Conservation (phyloP, 768 basidiomycete genomes). For the Leccinellum rugosiceps region DNA sequence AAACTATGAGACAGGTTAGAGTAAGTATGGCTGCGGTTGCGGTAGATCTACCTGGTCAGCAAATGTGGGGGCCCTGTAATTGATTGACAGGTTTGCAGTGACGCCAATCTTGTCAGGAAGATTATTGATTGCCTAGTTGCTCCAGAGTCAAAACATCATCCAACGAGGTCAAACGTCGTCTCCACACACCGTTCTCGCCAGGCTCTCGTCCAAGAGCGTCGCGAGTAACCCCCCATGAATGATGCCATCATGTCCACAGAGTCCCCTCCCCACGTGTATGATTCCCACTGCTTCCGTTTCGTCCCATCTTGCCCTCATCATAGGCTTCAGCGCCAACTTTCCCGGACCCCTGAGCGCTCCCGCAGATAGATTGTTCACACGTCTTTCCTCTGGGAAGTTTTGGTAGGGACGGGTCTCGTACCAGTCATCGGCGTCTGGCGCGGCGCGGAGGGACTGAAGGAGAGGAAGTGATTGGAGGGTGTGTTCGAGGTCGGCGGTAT, state of each 20-base stretch:
- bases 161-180: background rate
- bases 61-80: slow-evolving; percentile 83
- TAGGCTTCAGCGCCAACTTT: slow-evolving; percentile 73
- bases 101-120: slow-evolving; percentile 90
- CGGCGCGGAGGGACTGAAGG: slow-evolving; percentile 49
- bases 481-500: slow-evolving; percentile 61
- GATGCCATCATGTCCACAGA: slow-evolving; percentile 95
- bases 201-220: slow-evolving; percentile 82
- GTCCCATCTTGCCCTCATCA: slow-evolving; percentile 72
- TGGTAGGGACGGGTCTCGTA: slow-evolving; percentile 77
- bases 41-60: slow-evolving; percentile 68
- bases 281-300: slow-evolving; percentile 70
- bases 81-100: slow-evolving; percentile 78
- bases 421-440: slow-evolving; percentile 56
- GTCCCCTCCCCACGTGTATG: slow-evolving; percentile 77
- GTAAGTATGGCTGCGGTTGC: background rate
- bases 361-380: slow-evolving; percentile 80
- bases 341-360: slow-evolving; percentile 88
- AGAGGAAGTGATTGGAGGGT: slow-evolving; percentile 62
- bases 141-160: slow-evolving; percentile 3
- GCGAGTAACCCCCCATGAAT: slow-evolving; percentile 91
- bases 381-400: slow-evolving; percentile 63
- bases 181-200: slow-evolving; percentile 70
- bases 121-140: slow-evolving; percentile 71
- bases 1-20: slow-evolving; percentile 48